Evolutionary conservation across 164 flowering plant species (phyloP).

Genomic region (Tetrastigma voinierianum): DNA sequence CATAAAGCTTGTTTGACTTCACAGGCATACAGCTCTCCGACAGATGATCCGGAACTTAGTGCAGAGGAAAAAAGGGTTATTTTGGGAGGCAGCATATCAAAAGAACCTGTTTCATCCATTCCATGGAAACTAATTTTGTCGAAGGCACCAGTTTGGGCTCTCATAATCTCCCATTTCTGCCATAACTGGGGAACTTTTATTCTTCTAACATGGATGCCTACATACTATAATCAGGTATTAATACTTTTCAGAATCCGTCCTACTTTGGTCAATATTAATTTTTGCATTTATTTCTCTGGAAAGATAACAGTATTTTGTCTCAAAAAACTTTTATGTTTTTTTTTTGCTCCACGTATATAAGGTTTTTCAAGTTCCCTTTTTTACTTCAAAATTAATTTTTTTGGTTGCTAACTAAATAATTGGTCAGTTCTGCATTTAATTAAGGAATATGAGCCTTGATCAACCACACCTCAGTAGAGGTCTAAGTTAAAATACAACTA

Average conservation of each 20-base stretch:
- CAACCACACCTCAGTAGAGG: background rate
- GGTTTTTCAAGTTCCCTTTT: no score
- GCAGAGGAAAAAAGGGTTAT: slow-evolving; percentile 66
- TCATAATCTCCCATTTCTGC: slow-evolving; percentile 94
- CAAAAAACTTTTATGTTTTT: background rate
- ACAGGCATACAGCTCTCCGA: slow-evolving; percentile 90
- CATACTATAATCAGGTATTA: slow-evolving; percentile 95
- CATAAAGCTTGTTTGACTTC: background rate
- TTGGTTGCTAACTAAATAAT: no score
- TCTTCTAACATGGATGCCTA: slow-evolving; percentile 99
- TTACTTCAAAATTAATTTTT: no score
- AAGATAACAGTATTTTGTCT: background rate
- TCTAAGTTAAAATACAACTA: background rate
- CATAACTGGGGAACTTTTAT: slow-evolving; percentile 99
- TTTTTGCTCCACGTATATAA: background rate
- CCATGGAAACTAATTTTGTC: slow-evolving; percentile 95
- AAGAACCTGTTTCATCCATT: slow-evolving; percentile 80
- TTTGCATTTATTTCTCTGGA: background rate
- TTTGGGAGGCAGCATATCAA: slow-evolving; percentile 58
- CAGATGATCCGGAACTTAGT: slow-evolving; percentile 74
- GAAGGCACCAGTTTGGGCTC: slow-evolving; percentile 96
- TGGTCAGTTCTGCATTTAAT: no score
- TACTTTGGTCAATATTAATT: background rate
- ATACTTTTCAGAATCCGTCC: background rate
- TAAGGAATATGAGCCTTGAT: background rate